Base-by-base conservation (phyloP, 2,329 filamentous ascomycete species). In the Ophiosphaerella herpotricha region DNA sequence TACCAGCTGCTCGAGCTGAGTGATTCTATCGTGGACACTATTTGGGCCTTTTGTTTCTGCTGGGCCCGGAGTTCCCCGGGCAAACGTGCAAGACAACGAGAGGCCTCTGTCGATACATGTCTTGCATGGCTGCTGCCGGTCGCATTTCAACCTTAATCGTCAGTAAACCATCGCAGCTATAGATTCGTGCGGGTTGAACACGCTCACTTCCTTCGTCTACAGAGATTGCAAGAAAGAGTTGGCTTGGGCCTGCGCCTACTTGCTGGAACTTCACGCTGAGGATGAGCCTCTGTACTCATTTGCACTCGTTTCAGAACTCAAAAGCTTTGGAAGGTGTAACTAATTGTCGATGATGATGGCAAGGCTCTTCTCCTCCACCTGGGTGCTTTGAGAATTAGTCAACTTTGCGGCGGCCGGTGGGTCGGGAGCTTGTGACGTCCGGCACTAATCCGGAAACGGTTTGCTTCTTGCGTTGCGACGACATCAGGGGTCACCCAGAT, bases 1-100 rank as follows among this genome's bases (percentile, higher is more conserved):
- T 11, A 73, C 71, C 3, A 73, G 61, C 45, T 62, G 66, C 46
- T 73, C 71, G 11, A 73, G 58, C 44, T 73, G 71, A 35, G 69
- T 59, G 36, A 73, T 72, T 5, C 71, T 61, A 47, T 71, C 69
- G 52, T 72, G 66, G 12, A 73, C 67, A 56, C 68, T 69, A 48
- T 57, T 54, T 5, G 67, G 50, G 12, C 58, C 51, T 41, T 64
- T 66, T 11, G 62, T 44, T 42, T 67, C 63, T 48, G 50, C 63
- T 9, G 54, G 39, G 1, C 46, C 45, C n/a, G 61, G 54, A 14
- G 39, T 34, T 48, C 50, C 58, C 24, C 63, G 67, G 16, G 63
- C 52, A 43, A 70, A 67, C 4, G 65, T 65, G 55, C 70, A 71
- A 6, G 71, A 71, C 7, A 70, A 51, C 26, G 70, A 66, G 33